Evolutionary conservation across 2,329 filamentous ascomycete species (phyloP).

Genomic region (Pseudogymnoascus sp.): DNA sequence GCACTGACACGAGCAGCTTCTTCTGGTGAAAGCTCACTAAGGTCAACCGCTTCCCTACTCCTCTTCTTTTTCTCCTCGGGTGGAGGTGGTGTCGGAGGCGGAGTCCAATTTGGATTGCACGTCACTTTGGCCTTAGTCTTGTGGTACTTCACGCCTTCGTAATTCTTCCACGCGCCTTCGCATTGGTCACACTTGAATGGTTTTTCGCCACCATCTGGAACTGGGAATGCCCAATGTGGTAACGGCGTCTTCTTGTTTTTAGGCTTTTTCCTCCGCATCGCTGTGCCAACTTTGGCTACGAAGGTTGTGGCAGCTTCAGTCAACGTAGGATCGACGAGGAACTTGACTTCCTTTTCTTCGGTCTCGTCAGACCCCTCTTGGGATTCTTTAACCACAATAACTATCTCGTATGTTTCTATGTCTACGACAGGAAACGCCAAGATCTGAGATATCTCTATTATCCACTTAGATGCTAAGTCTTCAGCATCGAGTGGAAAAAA

Average conservation of each 20-base stretch:
- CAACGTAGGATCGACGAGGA: conserved; percentile 18
- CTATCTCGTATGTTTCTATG: neutral
- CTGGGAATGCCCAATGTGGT: conserved; percentile 1
- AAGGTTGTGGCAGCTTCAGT: conserved; percentile 20
- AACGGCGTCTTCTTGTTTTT: conserved; percentile 12
- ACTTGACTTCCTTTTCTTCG: conserved; percentile 17
- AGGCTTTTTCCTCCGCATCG: conserved; percentile 9
- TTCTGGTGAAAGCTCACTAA: neutral
- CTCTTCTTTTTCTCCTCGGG: conserved; percentile 7
- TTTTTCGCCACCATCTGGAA: conserved; percentile 16
- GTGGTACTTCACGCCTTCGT: conserved; percentile 28
- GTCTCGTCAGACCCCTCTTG: neutral
- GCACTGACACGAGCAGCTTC: conserved; percentile 2
- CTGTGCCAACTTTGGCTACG: conserved; percentile 23
- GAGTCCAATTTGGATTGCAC: conserved; percentile 26
- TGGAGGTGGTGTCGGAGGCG: conserved; percentile 10
- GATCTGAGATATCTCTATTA: neutral
- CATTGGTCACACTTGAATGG: conserved; percentile 26
- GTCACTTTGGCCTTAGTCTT: conserved; percentile 22
- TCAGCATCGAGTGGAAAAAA: neutral
- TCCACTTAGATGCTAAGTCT: neutral
- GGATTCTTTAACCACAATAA: neutral
- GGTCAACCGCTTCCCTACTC: neutral
- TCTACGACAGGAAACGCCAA: neutral
- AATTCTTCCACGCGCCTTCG: conserved; percentile 24